phyloP scores from a whole-genome alignment of 352 stramenopile species.

The Discostella stelligera region DNA sequence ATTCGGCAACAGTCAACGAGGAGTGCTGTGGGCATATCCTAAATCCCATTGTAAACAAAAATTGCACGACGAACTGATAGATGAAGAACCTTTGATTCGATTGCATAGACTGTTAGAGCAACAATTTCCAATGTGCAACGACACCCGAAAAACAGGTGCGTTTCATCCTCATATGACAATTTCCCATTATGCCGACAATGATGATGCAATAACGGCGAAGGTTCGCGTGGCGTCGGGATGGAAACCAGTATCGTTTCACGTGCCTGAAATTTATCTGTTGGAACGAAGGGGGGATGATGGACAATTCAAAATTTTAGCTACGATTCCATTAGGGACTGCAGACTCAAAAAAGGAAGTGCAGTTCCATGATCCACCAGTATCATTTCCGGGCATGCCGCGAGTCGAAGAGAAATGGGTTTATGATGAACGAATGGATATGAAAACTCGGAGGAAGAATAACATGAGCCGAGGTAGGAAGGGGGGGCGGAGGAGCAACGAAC shows the following conservation, averaged over 20 bases:
- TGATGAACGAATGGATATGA: conserved; percentile 57
- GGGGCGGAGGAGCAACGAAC: conserved; percentile 15
- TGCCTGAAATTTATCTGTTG: conserved; percentile 73
- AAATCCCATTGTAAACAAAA: conserved; percentile 26
- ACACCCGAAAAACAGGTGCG: conserved; percentile 48
- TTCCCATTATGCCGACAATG: conserved; percentile 65
- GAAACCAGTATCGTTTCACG: conserved; percentile 55
- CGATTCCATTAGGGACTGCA: conserved; percentile 53
- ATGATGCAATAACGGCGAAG: conserved; percentile 58
- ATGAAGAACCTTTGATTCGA: conserved; percentile 52
- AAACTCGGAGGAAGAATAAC: conserved; percentile 41
- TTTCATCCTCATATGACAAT: conserved; percentile 79
- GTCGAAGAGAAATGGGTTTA: conserved; percentile 73
- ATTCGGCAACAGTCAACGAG: conserved; percentile 64
- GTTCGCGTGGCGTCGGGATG: conserved; percentile 48
- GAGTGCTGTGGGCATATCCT: conserved; percentile 76
- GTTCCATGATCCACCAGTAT: conserved; percentile 52
- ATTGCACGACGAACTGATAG: conserved; percentile 4
- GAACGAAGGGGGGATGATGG: conserved; percentile 64
- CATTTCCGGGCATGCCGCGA: conserved; percentile 67
- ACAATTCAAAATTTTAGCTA: conserved; percentile 71
- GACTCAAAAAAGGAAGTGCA: conserved; percentile 12
- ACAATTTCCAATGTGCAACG: conserved; percentile 68
- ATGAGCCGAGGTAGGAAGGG: conserved; percentile 17
- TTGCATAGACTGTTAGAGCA: conserved; percentile 61